Conservation (phyloP, 1,284 basidiomycete species). For the Albatrellus sp. region DNA sequence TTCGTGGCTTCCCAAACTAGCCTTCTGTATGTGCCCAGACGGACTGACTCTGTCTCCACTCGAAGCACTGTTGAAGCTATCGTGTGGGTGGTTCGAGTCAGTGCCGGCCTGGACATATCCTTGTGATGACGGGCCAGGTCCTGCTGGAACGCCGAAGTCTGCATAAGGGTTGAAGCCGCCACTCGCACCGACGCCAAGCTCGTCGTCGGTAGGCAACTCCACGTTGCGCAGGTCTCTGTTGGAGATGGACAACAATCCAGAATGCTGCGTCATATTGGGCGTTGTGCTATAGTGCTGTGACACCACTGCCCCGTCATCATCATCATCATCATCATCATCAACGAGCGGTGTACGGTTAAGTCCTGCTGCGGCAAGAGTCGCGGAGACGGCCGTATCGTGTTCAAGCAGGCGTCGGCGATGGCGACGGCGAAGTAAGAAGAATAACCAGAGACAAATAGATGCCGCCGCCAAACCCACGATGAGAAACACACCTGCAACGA, state of each 20-base stretch:
- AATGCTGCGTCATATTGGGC: slow-evolving; percentile 15
- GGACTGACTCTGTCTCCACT: slow-evolving; percentile 15
- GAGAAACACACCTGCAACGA: slow-evolving; percentile 66
- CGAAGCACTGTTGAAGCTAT: slow-evolving; percentile 15
- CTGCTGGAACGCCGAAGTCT: slow-evolving; percentile 26
- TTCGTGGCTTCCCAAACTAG: slow-evolving; percentile 51
- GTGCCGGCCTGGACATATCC: slow-evolving; percentile 35
- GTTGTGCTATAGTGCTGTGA: neutral
- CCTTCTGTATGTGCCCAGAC: slow-evolving; percentile 31
- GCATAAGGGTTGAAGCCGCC: slow-evolving; percentile 42
- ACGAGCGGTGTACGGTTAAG: slow-evolving; percentile 53
- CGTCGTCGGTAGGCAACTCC: slow-evolving; percentile 10
- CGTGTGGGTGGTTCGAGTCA: slow-evolving; percentile 9
- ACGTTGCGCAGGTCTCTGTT: slow-evolving; percentile 9
- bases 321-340: slow-evolving; percentile 42
- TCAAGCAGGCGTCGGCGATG: slow-evolving; percentile 45
- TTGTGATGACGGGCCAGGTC: slow-evolving; percentile 15
- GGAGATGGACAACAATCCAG: slow-evolving; percentile 11
- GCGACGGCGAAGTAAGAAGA: slow-evolving; percentile 57
- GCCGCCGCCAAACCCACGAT: slow-evolving; percentile 62
- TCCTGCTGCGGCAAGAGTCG: slow-evolving; percentile 56
- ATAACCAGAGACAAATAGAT: slow-evolving; percentile 55
- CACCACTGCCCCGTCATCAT: neutral
- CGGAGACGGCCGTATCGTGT: slow-evolving; percentile 53
- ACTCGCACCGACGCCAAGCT: slow-evolving; percentile 14